Evolutionary conservation across 1,139 yeast genomes (phyloP), one percentile per base, ranked within the genome.

Genomic region (Zhuliangozyma blackwelliae): DNA sequence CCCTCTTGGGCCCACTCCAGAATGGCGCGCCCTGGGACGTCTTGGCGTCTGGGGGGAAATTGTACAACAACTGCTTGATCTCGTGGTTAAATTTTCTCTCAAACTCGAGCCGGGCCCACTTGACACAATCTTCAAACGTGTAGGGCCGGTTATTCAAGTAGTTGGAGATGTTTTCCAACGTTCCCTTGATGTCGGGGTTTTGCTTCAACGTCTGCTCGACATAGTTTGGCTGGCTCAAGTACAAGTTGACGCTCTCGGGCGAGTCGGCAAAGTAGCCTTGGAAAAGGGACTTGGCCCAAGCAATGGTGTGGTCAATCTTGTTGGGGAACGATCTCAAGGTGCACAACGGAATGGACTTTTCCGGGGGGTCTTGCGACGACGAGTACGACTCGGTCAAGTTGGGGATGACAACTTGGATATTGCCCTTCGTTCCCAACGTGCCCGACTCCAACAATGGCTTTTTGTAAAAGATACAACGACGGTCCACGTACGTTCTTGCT

Each of bases 1-100:
- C 96, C 60, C 98, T 82, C 67, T 92, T 92, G 32, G 97, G 95
- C 43, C 97, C 97, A 21, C 96, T 80, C 99, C 99, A 92, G 65
- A 92, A 92, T 47, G 95, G 94, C 27, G 84, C 90, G 39, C 98
- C 98, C 40, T 75, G 75, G 0, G 96, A 81, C 2, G 97, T 92
- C 38, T 76, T 82, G 5, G 97, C 95, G 63, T 92, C 98, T 45
- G 75, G 78, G 23, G 98, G 98, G 76, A 94, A 94, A 59, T 90
- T 90, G 72, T 78, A 92, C 49, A 94, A 73, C 50, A 92, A 73
- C 67, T 92, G 99, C 54, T 80, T 72, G 48, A 90, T 89, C 41
- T 92, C 97, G 54, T 89, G 80, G 53, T 77, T 79, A 70, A 73
- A 92, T 62, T 87, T 87, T 51, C 68, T 69, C 65, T 90, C 96